A percentile compares a stretch with the other conserved stretches of the same genome.
phyloP scores from a whole-genome alignment of 495 filamentous ascomycete genomes.

The Xylaria telfairii region DNA sequence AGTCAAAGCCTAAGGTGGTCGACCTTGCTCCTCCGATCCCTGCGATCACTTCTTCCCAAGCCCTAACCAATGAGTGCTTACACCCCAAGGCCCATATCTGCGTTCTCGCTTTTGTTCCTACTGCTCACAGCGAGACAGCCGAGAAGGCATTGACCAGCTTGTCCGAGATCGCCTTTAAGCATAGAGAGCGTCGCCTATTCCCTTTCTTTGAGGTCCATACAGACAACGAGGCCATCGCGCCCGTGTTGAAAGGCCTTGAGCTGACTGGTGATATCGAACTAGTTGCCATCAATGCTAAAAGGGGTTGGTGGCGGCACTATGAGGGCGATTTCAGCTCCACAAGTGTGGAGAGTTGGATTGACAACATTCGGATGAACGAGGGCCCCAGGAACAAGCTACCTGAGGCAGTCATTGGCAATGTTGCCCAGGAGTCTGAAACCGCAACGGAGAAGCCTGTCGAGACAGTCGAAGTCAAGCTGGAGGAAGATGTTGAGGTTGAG shows the following conservation, averaged over 20 bases:
- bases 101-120: conserved; percentile 78
- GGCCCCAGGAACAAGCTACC: conserved; percentile 81
- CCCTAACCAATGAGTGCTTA: conserved; percentile 74
- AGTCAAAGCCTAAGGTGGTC: conserved; percentile 47
- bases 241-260: conserved; percentile 66
- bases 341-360: conserved; percentile 82
- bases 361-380: conserved; percentile 85
- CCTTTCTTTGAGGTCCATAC: conserved; percentile 79
- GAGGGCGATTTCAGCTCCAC: conserved; percentile 62
- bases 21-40: conserved; percentile 63
- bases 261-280: conserved; percentile 67
- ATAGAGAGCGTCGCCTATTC: conserved; percentile 74
- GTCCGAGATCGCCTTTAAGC: conserved; percentile 75
- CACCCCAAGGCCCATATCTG: conserved; percentile 80
- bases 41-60: conserved; percentile 57
- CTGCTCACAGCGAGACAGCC: conserved; percentile 56
- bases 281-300: conserved; percentile 81
- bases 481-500: conserved; percentile 37
- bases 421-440: conserved; percentile 55
- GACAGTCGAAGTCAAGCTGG: conserved; percentile 38
- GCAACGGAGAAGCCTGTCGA: conserved; percentile 46
- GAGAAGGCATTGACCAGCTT: conserved; percentile 68
- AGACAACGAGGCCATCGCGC: conserved; percentile 61
- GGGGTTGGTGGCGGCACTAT: conserved; percentile 85
- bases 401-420: conserved; percentile 69